A percentile compares a stretch with the other conserved stretches of the same genome.
Conservation (phyloP, 345 rosid genomes). For the Lagerstroemia speciosa region DNA sequence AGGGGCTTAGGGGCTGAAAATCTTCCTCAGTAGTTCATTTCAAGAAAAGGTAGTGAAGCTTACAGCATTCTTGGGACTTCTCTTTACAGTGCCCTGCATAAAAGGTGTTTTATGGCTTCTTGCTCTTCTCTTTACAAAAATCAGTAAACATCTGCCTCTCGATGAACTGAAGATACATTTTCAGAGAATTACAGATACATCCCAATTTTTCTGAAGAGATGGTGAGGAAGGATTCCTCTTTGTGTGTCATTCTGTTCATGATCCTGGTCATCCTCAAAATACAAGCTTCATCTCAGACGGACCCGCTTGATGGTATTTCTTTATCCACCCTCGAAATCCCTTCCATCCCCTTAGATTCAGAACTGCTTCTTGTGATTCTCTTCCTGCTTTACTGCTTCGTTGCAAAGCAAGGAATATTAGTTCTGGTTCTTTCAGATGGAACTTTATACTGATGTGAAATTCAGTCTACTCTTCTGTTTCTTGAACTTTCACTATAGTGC, state of each 20-base stretch:
- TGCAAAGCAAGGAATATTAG: background rate
- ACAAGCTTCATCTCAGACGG: constrained; percentile 38
- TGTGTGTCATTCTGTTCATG: constrained; percentile 14
- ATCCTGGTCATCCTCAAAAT: constrained; percentile 28
- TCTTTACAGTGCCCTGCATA: no score
- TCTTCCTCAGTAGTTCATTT: no score
- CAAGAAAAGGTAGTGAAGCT: no score
- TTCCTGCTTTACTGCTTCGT: background rate
- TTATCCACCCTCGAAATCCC: background rate
- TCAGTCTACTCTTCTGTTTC: background rate
- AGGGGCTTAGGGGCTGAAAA: no score
- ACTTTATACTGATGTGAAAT: background rate
- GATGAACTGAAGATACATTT: no score
- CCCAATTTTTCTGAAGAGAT: constrained; percentile 13
- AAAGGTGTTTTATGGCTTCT: no score
- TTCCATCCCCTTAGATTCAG: constrained; percentile 7
- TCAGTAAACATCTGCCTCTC: no score
- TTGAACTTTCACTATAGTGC: background rate
- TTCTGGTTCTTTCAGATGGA: background rate
- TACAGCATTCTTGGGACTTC: no score
- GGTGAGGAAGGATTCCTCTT: constrained; percentile 13
- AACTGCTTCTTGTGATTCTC: constrained; percentile 1
- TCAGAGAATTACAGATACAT: no score
- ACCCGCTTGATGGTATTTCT: constrained; percentile 56
- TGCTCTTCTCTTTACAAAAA: no score